phyloP scores from a whole-genome alignment of 225 moss, liverwort and hornwort genomes.

The Lunularia cruciata region DNA sequence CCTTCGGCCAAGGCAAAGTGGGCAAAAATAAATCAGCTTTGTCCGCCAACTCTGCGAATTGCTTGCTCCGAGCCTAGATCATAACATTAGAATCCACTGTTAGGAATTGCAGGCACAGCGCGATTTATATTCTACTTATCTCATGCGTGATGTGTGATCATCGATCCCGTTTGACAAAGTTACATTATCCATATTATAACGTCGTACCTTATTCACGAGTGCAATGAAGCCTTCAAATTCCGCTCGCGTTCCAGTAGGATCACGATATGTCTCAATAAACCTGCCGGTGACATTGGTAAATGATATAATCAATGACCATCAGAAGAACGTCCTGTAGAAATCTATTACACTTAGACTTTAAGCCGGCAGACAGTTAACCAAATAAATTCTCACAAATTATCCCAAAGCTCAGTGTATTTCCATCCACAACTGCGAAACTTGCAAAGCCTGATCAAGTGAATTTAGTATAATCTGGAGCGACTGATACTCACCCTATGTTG shows the following conservation, averaged over 20 bases:
- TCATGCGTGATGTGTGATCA: too few species aligned
- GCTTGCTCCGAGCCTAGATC: constrained; percentile 49
- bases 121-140: too few species aligned
- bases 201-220: constrained; percentile 47
- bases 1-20: constrained; percentile 63
- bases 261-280: constrained; percentile 77
- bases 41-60: constrained; percentile 44
- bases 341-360: too few species aligned
- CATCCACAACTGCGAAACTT: too few species aligned
- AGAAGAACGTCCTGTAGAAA: too few species aligned
- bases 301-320: too few species aligned
- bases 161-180: too few species aligned
- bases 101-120: too few species aligned
- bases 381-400: too few species aligned
- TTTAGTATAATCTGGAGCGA: background rate
- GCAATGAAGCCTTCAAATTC: constrained; percentile 80
- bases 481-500: constrained; percentile 60
- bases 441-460: background rate
- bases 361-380: too few species aligned
- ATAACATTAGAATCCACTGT: background rate
- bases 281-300: too few species aligned
- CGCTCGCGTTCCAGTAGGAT: constrained; percentile 58
- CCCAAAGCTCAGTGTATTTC: too few species aligned
- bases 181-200: background rate
- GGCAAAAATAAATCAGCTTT: constrained; percentile 46